Percentiles rank a stretch among this genome's conserved stretches.
Conservation (phyloP, 495 filamentous ascomycete species). For the Rostrohypoxylon terebratum region DNA sequence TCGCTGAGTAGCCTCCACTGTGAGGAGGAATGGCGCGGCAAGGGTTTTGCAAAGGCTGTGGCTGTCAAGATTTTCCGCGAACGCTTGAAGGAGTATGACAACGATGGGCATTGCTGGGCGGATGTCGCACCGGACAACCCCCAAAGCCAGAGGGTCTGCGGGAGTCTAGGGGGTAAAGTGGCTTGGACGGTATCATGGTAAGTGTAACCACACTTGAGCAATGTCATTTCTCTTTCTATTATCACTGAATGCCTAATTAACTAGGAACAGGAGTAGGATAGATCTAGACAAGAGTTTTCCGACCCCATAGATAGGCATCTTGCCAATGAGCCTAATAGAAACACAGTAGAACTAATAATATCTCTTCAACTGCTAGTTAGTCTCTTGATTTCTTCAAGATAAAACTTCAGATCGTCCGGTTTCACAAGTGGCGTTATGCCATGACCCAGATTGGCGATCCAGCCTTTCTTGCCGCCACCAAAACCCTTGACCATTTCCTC, state of each 20-base stretch:
- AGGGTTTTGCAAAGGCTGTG: slow-evolving; percentile 60
- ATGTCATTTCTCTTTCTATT: neutral
- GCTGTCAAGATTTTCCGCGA: slow-evolving; percentile 56
- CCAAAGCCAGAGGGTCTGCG: slow-evolving; percentile 58
- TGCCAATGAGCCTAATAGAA: slow-evolving; percentile 6
- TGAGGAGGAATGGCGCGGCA: slow-evolving; percentile 56
- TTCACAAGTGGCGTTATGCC: slow-evolving; percentile 94
- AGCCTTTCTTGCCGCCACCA: slow-evolving; percentile 65
- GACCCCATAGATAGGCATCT: slow-evolving; percentile 23
- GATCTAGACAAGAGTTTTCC: slow-evolving; percentile 45
- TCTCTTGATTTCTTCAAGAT: slow-evolving; percentile 91
- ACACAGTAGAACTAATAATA: neutral
- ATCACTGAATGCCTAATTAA: neutral
- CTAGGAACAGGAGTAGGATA: slow-evolving; percentile 41
- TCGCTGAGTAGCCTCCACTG: slow-evolving; percentile 46
- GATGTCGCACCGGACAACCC: slow-evolving; percentile 57
- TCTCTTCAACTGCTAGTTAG: slow-evolving; percentile 53
- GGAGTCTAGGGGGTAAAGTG: slow-evolving; percentile 55
- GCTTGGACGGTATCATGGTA: slow-evolving; percentile 58
- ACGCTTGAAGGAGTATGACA: slow-evolving; percentile 50
- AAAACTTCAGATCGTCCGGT: slow-evolving; percentile 91
- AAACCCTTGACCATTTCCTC: slow-evolving; percentile 89
- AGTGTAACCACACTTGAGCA: slow-evolving; percentile 36
- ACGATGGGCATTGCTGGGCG: slow-evolving; percentile 57
- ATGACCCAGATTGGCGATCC: slow-evolving; percentile 93